These are phyloP conservation scores for Aspergillus chevalieri DNA, from an alignment of 2,329 filamentous ascomycete species.

Conservation along the genomic window DNA sequence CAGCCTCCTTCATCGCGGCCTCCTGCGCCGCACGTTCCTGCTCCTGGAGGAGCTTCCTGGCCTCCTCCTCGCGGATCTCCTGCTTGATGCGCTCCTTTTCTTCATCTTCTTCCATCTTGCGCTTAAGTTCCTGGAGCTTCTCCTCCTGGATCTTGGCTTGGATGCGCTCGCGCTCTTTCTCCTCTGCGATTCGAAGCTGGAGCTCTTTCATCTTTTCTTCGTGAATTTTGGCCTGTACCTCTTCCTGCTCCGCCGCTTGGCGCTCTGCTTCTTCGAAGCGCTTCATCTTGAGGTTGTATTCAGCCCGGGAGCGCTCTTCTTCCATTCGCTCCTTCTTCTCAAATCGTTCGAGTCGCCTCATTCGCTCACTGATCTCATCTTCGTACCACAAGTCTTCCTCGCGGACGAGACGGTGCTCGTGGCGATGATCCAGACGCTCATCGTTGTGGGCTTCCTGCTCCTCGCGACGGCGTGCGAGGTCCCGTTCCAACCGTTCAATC, in stretches of 20 bases:
- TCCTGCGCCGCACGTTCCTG: conserved; percentile 27
- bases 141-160: conserved; percentile 23
- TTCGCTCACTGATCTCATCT: conserved; percentile 34
- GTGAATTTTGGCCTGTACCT: neutral
- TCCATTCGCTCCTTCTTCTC: conserved; percentile 22
- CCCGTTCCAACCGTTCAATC: conserved; percentile 29
- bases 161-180: conserved; percentile 22
- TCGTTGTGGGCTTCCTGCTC: conserved; percentile 11
- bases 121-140: conserved; percentile 26
- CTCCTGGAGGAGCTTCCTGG: conserved; percentile 30
- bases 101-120: conserved; percentile 37
- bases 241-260: conserved; percentile 5
- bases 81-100: conserved; percentile 39
- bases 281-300: conserved; percentile 9
- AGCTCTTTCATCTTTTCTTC: conserved; percentile 16
- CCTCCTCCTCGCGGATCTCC: conserved; percentile 40
- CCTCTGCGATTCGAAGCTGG: conserved; percentile 11
- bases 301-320: conserved; percentile 7
- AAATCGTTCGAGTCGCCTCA: conserved; percentile 29
- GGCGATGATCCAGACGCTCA: conserved; percentile 12
- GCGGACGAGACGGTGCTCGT: conserved; percentile 20
- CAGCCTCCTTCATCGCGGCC: conserved; percentile 35
- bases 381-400: conserved; percentile 41
- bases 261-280: conserved; percentile 18
- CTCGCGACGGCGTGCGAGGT: conserved; percentile 23